Base-by-base conservation (phyloP, 139 green algal genomes). In the Closterium sp. region DNA sequence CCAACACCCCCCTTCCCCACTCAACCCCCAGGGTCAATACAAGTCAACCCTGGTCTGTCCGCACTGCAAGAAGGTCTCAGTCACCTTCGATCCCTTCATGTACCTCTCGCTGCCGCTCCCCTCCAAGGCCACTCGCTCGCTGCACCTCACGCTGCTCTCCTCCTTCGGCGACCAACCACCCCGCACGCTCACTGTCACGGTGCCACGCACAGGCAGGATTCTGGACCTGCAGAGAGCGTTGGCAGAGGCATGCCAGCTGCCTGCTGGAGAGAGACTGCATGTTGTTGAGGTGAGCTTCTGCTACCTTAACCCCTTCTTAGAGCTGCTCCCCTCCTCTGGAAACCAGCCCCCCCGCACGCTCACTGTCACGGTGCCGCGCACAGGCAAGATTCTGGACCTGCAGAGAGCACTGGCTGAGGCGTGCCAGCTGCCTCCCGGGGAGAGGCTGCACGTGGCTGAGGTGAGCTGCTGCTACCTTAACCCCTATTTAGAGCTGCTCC, bases 51-150 rank as follows among this genome's bases (percentile, higher is more conserved):
- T 99, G 28, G 96, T 97, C 70, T 99, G 98, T 92, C 98, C 98
- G 4, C 13, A 95, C 2, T 99, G 98, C 95, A 32, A 89, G 87
- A 95, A 96, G 92, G 93, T 91, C 50, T 97, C 93, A 11, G 94
- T 97, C 86, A 99, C 98, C 91, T 99, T 99, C 91, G 98, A 99
- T 95, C 97, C 98, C 1, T 98, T 98, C 95, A 99, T 99, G 97
- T 99, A 99, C 94, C 94, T 99, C 28, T 97, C 97, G 0, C 96
- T 99, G 92, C 97, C 97, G 2, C 95, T 99, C 91, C 98, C 98
- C 19, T 70, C 88, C 42, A 89, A 94, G 45, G 94, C 93, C 91
- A 95, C 88, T 24, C 90, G 94, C 28, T 91, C 30, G 70, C 38
- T 98, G 32, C 87, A 90, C 19, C 92, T 97, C 45, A 96, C 95